Percentiles rank a stretch among this genome's conserved stretches.
Conservation (phyloP, 177 flowering plant genomes). For the Vitis hybrid region DNA sequence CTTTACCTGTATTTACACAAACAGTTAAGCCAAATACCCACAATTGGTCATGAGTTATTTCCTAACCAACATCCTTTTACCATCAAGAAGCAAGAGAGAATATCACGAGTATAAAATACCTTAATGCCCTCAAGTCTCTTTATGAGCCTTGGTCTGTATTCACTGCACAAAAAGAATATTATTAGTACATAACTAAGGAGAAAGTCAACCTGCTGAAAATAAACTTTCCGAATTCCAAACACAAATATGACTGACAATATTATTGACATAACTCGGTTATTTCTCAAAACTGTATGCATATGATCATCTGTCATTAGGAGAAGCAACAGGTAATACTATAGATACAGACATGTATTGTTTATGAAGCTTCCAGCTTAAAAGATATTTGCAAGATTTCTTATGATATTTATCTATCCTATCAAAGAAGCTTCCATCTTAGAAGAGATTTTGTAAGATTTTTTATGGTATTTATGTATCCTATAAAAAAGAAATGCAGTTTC, state of each 20-base stretch:
- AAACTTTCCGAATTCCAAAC: neutral
- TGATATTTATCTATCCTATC: too few species aligned
- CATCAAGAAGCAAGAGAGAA: conserved; percentile 6
- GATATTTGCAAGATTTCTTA: too few species aligned
- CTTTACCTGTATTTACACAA: conserved; percentile 48
- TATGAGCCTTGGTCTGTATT: conserved; percentile 86
- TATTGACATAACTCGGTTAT: too few species aligned
- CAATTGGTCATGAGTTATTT: neutral
- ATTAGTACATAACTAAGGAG: neutral
- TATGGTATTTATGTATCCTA: too few species aligned
- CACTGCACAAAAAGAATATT: conserved; percentile 46
- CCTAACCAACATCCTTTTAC: neutral
- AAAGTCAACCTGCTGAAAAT: neutral
- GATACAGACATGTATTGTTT: too few species aligned
- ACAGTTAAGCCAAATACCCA: conserved; percentile 8
- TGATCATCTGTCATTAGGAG: too few species aligned
- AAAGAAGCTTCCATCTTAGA: too few species aligned
- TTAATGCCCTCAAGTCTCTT: conserved; percentile 67
- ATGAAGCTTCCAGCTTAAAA: too few species aligned
- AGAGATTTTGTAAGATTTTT: too few species aligned
- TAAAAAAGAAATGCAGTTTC: too few species aligned
- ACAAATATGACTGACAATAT: neutral
- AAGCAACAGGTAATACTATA: too few species aligned
- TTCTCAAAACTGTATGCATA: too few species aligned
- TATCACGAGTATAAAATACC: conserved; percentile 36